Evolutionary conservation across 2,329 filamentous ascomycete species (phyloP), one percentile per base, ranked within the genome.

Genomic region (Hypoxylon sp.): DNA sequence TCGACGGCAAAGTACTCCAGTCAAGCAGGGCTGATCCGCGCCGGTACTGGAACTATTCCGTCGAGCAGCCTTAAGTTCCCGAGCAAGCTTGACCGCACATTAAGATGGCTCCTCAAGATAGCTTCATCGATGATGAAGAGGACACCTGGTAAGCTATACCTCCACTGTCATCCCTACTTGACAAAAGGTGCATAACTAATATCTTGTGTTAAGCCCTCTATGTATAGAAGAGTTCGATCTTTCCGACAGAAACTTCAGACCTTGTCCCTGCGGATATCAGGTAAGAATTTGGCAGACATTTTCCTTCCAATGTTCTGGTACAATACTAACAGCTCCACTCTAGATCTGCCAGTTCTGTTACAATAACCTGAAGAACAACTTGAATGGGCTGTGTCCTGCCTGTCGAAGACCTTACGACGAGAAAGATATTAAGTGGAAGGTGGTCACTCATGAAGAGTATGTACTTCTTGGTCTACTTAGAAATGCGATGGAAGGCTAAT

Each of bases 331-430:
- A 39, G 17, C 14, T 46, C 65, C 46, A 5, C 33, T 52, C 50
- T 76, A 98, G 94, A 95, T 99, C 80, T 99, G 96, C 82, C 97
- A 99, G 85, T 99, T 99, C 83, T 99, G 96, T 84, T 99, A 95
- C 85, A 98, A 99, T 83, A 99, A 98, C 80, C 97, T 99, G 80
- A 97, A 97, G 83, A 97, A 92, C 75, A 98, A 98, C 76, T 94
- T 97, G 88, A 98, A 98, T 79, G 94, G 95, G 37, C 87, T 98
- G 64, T 99, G 96, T 81, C 96, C 96, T n/a, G 97, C 97, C 74
- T 99, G 96, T 80, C 90, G 96, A 81, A 88, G 96, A 79, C 92
- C 94, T 5, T 99, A 99, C 80, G 94, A 98, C 80, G 97, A 99
- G 74, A 95, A 95, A 80, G 97, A 94, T 31, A 98, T 99, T 79